These are phyloP conservation scores for Nyssa sinensis DNA, from an alignment of 148 eudicot genomes.

Conservation along the genomic window DNA sequence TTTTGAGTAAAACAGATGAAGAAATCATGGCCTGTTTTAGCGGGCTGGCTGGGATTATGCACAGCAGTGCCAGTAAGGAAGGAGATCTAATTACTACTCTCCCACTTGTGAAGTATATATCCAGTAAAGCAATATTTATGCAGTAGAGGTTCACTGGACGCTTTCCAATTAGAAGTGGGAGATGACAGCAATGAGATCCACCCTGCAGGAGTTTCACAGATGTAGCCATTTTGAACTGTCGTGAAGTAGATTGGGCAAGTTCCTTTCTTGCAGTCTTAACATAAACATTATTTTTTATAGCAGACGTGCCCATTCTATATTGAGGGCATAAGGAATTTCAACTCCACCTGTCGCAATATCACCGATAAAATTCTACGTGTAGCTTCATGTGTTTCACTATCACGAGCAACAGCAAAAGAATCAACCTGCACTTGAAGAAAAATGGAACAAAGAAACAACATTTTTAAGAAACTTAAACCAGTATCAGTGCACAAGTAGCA, in stretches of 20 bases:
- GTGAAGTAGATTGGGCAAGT: neutral
- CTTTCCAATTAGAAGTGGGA: neutral
- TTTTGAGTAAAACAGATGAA: neutral
- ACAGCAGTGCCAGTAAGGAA: no score
- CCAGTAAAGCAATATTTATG: neutral
- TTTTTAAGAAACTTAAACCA: neutral
- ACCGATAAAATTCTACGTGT: conserved; percentile 90
- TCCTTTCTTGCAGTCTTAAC: neutral
- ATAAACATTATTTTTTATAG: neutral
- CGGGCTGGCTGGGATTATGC: no score
- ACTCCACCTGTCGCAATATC: conserved; percentile 76
- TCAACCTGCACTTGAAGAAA: conserved; percentile 58
- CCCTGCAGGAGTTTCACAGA: conserved; percentile 3
- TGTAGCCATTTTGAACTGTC: neutral
- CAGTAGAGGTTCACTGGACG: neutral
- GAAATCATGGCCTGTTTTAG: no score
- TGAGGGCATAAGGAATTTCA: neutral
- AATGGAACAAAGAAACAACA: neutral
- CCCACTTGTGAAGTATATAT: neutral
- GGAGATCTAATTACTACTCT: no score
- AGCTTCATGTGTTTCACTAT: conserved; percentile 95
- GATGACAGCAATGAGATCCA: neutral
- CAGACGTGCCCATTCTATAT: neutral
- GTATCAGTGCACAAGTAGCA: neutral
- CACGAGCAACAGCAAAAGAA: conserved; percentile 95